Evolutionary conservation across 306 rosid species (phyloP), one percentile per base, ranked within the genome.

Genomic region (Lupinus albus): DNA sequence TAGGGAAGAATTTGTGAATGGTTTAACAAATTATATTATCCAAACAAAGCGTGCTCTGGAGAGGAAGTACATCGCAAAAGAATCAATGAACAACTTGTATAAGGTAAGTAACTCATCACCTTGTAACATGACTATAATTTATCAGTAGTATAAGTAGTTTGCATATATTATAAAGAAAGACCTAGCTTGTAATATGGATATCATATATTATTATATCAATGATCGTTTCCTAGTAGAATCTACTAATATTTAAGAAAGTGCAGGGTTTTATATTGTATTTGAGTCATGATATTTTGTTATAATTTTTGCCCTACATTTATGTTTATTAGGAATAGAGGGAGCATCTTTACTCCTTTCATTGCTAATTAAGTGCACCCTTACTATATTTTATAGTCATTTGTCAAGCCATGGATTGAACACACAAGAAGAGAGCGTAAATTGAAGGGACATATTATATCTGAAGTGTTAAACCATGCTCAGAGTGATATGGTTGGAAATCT

Each of bases 1-100:
- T 62, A 54, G 55, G 80, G 69, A 76, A n/a, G 84, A 80, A 69
- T 80, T 80, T 64, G 74, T 76, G 21, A 32, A 38, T 30, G 81
- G 81, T 52, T 46, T 76, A 56, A 61, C 73, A 38, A 66, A 55
- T 28, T 64, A 56, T 65, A 50, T 74, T 12, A 25, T 56, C 10
- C 32, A 66, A 67, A 46, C 73, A 6, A 36, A 21, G 51, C 78
- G 47, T 65, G 72, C 73, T 46, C 4, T 73, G 66, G 66, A 73
- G n/a, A 65, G 12, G 12, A 12, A 66, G 9, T 74, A 55, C 44
- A 48, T 65, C 3, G 52, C 64, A 35, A 56, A 44, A 53, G 10
- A 56, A 10, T 46, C 78, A 0, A 17, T 56, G 49, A 39, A 74
- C 33, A 59, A 56, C 9, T 21, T 65, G 12, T 60, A 61, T 36